phyloP scores from a whole-genome alignment of 2,329 filamentous ascomycete species.

The Pseudocercospora vitis region DNA sequence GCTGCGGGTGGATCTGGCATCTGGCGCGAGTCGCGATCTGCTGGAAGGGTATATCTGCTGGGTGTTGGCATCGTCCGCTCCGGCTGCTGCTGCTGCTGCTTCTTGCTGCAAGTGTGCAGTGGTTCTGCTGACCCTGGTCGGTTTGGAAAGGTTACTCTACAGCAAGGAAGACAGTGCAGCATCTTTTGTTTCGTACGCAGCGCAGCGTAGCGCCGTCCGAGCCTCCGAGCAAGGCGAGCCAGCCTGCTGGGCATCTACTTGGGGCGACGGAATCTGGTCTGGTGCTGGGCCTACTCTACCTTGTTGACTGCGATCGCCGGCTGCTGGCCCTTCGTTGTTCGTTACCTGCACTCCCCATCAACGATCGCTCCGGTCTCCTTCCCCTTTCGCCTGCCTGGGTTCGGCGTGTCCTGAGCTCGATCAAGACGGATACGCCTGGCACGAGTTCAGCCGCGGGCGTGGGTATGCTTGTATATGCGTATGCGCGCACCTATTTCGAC shows the following conservation, averaged over 20 bases:
- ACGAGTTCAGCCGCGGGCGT: slow-evolving; percentile 19
- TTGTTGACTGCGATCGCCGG: slow-evolving; percentile 16
- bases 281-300: slow-evolving; percentile 9
- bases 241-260: slow-evolving; percentile 19
- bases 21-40: slow-evolving; percentile 24
- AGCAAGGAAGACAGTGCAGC: slow-evolving; percentile 13
- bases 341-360: slow-evolving; percentile 11
- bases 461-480: slow-evolving; percentile 27
- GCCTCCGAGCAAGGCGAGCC: slow-evolving; percentile 33
- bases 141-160: slow-evolving; percentile 33
- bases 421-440: slow-evolving; percentile 7
- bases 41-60: slow-evolving; percentile 15
- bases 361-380: slow-evolving; percentile 10
- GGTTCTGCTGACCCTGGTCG: slow-evolving; percentile 24
- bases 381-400: slow-evolving; percentile 11
- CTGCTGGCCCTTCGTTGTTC: slow-evolving; percentile 12
- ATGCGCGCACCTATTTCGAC: slow-evolving; percentile 15
- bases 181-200: slow-evolving; percentile 31
- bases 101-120: slow-evolving; percentile 21
- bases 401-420: slow-evolving; percentile 17
- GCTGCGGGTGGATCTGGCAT: slow-evolving; percentile 21
- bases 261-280: slow-evolving; percentile 9
- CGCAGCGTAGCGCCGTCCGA: slow-evolving; percentile 31
- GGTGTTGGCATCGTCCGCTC: too few relatives aligned
- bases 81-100: slow-evolving; percentile 17